Percentiles rank a stretch among this genome's conserved stretches.
These are phyloP conservation scores for Malassezia cuniculi DNA, from an alignment of 1,284 basidiomycete species.

Conservation along the genomic window DNA sequence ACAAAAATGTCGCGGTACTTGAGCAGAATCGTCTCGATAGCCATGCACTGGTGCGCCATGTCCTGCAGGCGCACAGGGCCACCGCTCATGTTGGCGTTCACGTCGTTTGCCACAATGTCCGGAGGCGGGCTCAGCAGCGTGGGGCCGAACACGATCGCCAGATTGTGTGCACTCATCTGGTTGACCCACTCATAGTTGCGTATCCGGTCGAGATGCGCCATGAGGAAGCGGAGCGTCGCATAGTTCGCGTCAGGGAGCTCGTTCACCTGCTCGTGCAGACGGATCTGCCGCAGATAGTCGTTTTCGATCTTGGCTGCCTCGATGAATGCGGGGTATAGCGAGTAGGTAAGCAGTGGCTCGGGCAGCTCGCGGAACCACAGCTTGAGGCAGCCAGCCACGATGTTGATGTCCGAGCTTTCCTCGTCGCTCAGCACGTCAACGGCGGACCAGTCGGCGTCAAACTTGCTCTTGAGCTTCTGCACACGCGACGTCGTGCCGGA, in stretches of 20 bases:
- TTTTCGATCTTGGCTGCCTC: constrained; percentile 79
- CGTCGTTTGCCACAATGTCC: constrained; percentile 7
- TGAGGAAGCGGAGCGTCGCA: constrained; percentile 85
- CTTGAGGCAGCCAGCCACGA: constrained; percentile 82
- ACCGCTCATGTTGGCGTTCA: neutral
- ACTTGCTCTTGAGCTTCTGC: constrained; percentile 62
- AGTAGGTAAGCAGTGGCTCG: constrained; percentile 75
- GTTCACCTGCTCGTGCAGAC: constrained; percentile 90
- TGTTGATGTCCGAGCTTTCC: constrained; percentile 72
- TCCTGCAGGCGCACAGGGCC: constrained; percentile 31
- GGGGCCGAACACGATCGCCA: constrained; percentile 93
- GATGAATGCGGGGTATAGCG: constrained; percentile 77
- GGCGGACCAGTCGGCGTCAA: constrained; percentile 53
- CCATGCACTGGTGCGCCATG: constrained; percentile 40
- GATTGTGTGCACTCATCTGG: constrained; percentile 83
- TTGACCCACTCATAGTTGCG: constrained; percentile 51
- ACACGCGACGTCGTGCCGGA: constrained; percentile 84
- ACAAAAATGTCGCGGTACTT: constrained; percentile 42
- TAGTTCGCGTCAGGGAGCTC: constrained; percentile 96
- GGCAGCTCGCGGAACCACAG: constrained; percentile 93
- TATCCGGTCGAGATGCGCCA: constrained; percentile 68
- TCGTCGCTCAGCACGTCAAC: constrained; percentile 40
- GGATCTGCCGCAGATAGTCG: constrained; percentile 60
- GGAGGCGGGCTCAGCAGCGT: constrained; percentile 52
- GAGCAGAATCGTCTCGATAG: constrained; percentile 41